These are phyloP conservation scores for Cytospora paraplurivora DNA, from an alignment of 2,329 filamentous ascomycete genomes.

Conservation along the genomic window DNA sequence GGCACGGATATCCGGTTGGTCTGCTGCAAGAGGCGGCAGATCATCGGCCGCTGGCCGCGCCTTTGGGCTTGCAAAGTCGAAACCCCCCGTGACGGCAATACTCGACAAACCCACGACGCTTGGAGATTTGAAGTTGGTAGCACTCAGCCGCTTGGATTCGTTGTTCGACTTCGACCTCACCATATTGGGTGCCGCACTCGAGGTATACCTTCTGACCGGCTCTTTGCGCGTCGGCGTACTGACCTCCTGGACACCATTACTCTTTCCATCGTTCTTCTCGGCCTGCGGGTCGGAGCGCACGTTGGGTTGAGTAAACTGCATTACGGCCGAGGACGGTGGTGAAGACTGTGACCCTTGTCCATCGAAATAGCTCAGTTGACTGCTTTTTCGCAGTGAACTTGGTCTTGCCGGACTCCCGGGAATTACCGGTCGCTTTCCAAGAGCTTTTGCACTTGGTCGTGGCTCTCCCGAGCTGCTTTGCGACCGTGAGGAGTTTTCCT, in stretches of 20 bases:
- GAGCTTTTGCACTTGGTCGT: slow-evolving; percentile 7
- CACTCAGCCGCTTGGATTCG: slow-evolving; percentile 27
- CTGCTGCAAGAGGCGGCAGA: slow-evolving; percentile 26
- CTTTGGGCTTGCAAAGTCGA: slow-evolving; percentile 34
- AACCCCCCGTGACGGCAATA: slow-evolving; percentile 32
- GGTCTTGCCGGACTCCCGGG: not conserved
- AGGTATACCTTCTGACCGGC: not conserved
- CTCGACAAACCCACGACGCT: slow-evolving; percentile 32
- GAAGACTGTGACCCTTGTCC: slow-evolving; percentile 8
- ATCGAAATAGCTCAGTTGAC: slow-evolving; percentile 8
- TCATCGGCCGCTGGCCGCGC: slow-evolving; percentile 21
- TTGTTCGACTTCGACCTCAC: slow-evolving; percentile 25
- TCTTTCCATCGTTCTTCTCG: slow-evolving; percentile 3
- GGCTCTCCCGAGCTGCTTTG: not conserved
- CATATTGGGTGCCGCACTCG: slow-evolving; percentile 18
- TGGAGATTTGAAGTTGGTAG: slow-evolving; percentile 29
- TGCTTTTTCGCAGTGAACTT: not conserved
- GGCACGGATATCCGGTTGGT: slow-evolving; percentile 32
- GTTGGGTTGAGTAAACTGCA: not conserved
- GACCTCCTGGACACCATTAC: not conserved
- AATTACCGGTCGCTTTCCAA: slow-evolving; percentile 13
- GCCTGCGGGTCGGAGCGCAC: not conserved
- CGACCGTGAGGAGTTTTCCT: not conserved
- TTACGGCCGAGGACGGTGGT: slow-evolving; percentile 12
- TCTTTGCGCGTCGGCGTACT: not conserved